These are phyloP conservation scores for Dujonia santamariae DNA, from an alignment of 1,139 yeast genomes.

Conservation along the genomic window DNA sequence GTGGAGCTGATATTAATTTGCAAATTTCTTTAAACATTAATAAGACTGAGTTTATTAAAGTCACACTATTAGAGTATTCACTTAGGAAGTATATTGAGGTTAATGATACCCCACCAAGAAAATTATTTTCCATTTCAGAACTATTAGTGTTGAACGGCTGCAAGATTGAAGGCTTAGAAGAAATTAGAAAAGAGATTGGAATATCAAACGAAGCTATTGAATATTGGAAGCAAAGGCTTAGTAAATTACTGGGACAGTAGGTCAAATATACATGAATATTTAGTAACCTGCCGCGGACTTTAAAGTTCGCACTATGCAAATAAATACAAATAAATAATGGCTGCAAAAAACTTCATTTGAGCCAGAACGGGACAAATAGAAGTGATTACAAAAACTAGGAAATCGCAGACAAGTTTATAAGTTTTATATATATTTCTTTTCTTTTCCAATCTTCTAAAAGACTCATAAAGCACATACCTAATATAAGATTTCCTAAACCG, in stretches of 20 bases:
- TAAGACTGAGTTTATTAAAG: conserved; percentile 23
- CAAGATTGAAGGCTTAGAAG: conserved; percentile 26
- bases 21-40: conserved; percentile 26
- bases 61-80: conserved; percentile 60
- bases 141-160: conserved; percentile 67
- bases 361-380: too few species aligned
- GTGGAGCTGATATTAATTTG: conserved; percentile 49
- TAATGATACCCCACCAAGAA: conserved; percentile 15
- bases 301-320: too few species aligned
- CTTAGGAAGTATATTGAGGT: conserved; percentile 45
- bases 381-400: too few species aligned
- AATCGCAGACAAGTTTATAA: too few species aligned
- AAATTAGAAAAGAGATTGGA: conserved; percentile 25
- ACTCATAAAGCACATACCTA: too few species aligned
- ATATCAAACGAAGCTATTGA: conserved; percentile 41
- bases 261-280: too few species aligned
- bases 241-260: conserved; percentile 15
- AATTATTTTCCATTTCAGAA: conserved; percentile 69
- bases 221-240: conserved; percentile 51
- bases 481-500: too few species aligned
- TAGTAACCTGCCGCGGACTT: neutral
- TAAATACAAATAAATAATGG: too few species aligned
- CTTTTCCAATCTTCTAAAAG: too few species aligned
- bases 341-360: too few species aligned
- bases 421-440: too few species aligned